Base-by-base conservation (phyloP, 2,329 filamentous ascomycete species). In the Fusarium guadeloupense region DNA sequence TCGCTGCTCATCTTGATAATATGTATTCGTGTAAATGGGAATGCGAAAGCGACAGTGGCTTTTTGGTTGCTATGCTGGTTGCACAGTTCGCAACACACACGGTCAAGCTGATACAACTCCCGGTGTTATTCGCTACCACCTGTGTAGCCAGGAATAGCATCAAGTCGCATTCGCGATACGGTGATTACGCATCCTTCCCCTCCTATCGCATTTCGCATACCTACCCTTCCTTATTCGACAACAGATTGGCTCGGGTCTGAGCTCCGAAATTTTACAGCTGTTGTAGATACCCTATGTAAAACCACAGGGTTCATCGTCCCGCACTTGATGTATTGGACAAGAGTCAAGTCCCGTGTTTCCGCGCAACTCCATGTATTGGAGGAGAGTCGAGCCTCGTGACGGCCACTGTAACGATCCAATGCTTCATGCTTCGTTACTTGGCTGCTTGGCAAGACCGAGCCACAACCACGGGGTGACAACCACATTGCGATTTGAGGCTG, bases 101-200 rank as follows among this genome's bases (percentile, higher is more conserved):
- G n/a, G n/a, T n/a, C n/a, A n/a, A n/a, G n/a, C n/a, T 31, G 26
- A 54, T 54, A 45, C 44, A 35, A 40, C 30, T 21, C 30, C 33
- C 17, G 25, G 30, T 45, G 26, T 13, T 19, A 50, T 34, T 38
- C 39, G 26, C 19, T 31, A 47, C 53, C 7, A 16, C 30, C 30
- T n/a, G n/a, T n/a, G 30, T 17, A 31, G 33, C 62, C 48, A 64
- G 52, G 48, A 64, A 64, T 65, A 64, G 61, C 40, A 62, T 46
- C 61, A 52, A 25, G 49, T 54, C 38, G 30, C 34, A 49, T 43
- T 48, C 48, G 53, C 42, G 34, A 46, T 41, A 52, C 60, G 51
- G 45, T 38, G 53, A 28, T 51, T 42, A 45, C 44, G 25, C 28
- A 45, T 41, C 28, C 31, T 40, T n/a, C n/a, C n/a, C 35, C 28